phyloP scores from a whole-genome alignment of 1,139 yeast species.

The Nakaseomyces kungkrabaensis region DNA sequence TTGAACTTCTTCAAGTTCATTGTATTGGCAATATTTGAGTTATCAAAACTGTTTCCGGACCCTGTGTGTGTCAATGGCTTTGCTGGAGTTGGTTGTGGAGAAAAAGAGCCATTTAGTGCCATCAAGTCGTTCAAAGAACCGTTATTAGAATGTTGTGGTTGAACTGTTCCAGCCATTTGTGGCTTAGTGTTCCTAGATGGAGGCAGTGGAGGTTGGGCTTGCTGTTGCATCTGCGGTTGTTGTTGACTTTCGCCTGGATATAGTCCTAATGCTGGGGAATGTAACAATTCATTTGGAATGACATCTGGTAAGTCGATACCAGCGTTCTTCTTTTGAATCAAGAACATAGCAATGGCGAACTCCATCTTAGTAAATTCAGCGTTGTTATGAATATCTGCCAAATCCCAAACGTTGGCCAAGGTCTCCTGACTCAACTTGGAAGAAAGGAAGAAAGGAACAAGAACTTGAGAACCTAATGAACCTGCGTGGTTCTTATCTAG shows the following conservation, averaged over 20 bases:
- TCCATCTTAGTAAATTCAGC: conserved; percentile 75
- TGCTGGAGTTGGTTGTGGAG: conserved; percentile 29
- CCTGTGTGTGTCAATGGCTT: conserved; percentile 17
- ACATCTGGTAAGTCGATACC: conserved; percentile 71
- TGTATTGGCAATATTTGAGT: conserved; percentile 14
- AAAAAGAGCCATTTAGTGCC: conserved; percentile 44
- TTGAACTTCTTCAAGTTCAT: conserved; percentile 24
- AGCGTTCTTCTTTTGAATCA: conserved; percentile 72
- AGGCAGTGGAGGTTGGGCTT: conserved; percentile 14
- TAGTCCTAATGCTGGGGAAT: conserved; percentile 28
- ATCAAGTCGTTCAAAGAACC: conserved; percentile 62
- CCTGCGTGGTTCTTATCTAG: conserved; percentile 63
- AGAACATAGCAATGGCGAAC: conserved; percentile 87
- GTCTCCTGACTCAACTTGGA: conserved; percentile 79
- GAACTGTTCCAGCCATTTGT: conserved; percentile 14
- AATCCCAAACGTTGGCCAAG: conserved; percentile 88
- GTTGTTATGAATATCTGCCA: conserved; percentile 80
- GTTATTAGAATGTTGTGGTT: conserved; percentile 30
- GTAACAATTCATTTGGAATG: conserved; percentile 45
- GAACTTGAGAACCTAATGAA: conserved; percentile 61
- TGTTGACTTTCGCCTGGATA: conserved; percentile 17
- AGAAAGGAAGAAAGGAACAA: conserved; percentile 81
- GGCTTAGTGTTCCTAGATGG: conserved; percentile 13
- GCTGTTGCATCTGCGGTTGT: conserved; percentile 12
- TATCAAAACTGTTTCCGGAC: conserved; percentile 14